Percentiles rank a stretch among this genome's conserved stretches.
phyloP scores from a whole-genome alignment of 805 yeast species.

The Isabelozyma heimii region DNA sequence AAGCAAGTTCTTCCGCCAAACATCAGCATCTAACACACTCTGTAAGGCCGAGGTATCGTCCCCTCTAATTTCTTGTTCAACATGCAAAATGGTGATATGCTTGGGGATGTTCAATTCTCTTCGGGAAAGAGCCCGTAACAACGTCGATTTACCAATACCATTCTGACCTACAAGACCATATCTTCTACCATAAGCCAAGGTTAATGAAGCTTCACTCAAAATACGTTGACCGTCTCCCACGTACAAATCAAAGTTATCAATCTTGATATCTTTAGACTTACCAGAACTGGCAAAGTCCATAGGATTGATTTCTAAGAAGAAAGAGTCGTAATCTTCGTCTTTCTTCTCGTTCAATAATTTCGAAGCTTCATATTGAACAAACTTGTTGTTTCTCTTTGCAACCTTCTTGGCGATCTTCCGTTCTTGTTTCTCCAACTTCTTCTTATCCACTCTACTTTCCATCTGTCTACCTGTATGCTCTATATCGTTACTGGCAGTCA shows the following conservation, averaged over 20 bases:
- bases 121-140: conserved; percentile 84
- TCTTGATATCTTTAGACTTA: conserved; percentile 92
- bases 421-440: conserved; percentile 96
- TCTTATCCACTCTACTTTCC: conserved; percentile 93
- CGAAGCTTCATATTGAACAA: conserved; percentile 91
- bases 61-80: conserved; percentile 95
- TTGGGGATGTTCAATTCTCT: conserved; percentile 93
- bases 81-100: conserved; percentile 93
- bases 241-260: conserved; percentile 89
- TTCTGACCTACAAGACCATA: conserved; percentile 98
- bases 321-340: conserved; percentile 84
- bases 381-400: conserved; percentile 81
- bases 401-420: conserved; percentile 95
- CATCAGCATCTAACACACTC: conserved; percentile 98
- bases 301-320: conserved; percentile 94
- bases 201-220: conserved; percentile 79
- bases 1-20: conserved; percentile 91
- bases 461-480: conserved; percentile 89
- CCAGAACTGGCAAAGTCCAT: conserved; percentile 82
- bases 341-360: conserved; percentile 67
- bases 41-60: conserved; percentile 90
- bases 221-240: conserved; percentile 97
- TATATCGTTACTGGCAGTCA: conserved; percentile 79
- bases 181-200: conserved; percentile 88
- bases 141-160: conserved; percentile 98